These are phyloP conservation scores for Tetrastigma voinierianum DNA, from an alignment of 164 flowering plant species.

Conservation along the genomic window DNA sequence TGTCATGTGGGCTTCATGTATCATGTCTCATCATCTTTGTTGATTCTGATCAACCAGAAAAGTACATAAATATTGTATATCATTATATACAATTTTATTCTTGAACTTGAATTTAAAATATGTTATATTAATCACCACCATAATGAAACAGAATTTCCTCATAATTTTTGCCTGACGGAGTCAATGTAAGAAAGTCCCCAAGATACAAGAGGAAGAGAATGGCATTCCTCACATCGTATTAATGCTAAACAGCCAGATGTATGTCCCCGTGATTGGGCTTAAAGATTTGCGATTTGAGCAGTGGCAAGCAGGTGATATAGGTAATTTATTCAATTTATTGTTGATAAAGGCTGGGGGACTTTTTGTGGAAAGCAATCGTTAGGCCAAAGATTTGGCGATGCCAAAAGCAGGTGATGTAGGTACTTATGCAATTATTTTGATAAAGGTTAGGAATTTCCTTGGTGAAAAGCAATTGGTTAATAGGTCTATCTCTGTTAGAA, in stretches of 20 bases:
- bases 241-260: conserved; percentile 15
- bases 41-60: not conserved
- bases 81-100: not conserved
- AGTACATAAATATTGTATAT: not conserved
- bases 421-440: not conserved
- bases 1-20: not conserved
- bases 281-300: conserved; percentile 10
- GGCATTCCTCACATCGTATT: conserved; percentile 19
- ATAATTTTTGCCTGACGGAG: conserved; percentile 9
- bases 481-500: not conserved
- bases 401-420: conserved; percentile 33
- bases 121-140: not conserved
- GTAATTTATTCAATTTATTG: conserved; percentile 10
- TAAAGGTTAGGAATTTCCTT: not conserved
- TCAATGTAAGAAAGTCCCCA: conserved; percentile 8
- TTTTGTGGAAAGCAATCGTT: not conserved
- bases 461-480: not conserved
- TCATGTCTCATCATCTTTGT: not conserved
- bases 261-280: conserved; percentile 29
- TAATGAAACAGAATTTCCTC: conserved; percentile 20
- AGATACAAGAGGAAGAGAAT: conserved; percentile 21
- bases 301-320: conserved; percentile 29
- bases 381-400: no score
- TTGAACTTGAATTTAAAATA: no score
- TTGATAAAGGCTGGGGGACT: not conserved